Base-by-base conservation (phyloP, 2,329 filamentous ascomycete species). In the Boeremia exigua region DNA sequence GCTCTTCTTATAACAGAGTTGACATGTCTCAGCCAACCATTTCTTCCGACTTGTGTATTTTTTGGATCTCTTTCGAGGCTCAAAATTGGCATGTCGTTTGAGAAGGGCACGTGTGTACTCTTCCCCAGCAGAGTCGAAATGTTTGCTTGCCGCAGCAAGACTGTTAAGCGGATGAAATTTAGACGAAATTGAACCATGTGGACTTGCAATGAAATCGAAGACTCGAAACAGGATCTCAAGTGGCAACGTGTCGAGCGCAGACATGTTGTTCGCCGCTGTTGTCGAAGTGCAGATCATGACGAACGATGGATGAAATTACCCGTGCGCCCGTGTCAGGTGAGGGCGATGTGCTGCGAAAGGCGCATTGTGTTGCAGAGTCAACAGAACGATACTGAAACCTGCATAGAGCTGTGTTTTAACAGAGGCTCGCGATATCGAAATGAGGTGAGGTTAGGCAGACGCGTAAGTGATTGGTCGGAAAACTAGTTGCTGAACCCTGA, bases 41-140 rank as follows among this genome's bases (percentile, higher is more conserved):
- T 61, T 68, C 29, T 50, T 58, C 6, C 71, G 62, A 37, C 62
- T 67, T 4, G 58, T 58, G 32, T 57, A 59, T 15, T 42, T 55
- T 19, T 62, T 63, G 6, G 54, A 45, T 2, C 46, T 58, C 45
- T 60, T 65, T 1, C 61, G 60, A 10, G 58, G 59, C 8, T 57
- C 59, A 12, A 67, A 56, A 14, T 62, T 60, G 15, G 60, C 59
- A 37, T 70, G 48, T 48, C 60, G 53, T 15, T 67, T 66, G 25
- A 74, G 62, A 2, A 70, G 61, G 30, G 52, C 55, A 42, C 70
- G 68, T 27, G 66, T 55, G 55, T 72, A 72, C 46, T 70, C 71
- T 56, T 74, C 72, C 8, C 67, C 63, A 3, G 65, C 46, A 14
- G 60, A 48, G 34, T 63, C 46, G 12, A 74, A 62, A 4, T 68